phyloP scores from a whole-genome alignment of 2,329 filamentous ascomycete species.

The Talaromyces sp. region DNA sequence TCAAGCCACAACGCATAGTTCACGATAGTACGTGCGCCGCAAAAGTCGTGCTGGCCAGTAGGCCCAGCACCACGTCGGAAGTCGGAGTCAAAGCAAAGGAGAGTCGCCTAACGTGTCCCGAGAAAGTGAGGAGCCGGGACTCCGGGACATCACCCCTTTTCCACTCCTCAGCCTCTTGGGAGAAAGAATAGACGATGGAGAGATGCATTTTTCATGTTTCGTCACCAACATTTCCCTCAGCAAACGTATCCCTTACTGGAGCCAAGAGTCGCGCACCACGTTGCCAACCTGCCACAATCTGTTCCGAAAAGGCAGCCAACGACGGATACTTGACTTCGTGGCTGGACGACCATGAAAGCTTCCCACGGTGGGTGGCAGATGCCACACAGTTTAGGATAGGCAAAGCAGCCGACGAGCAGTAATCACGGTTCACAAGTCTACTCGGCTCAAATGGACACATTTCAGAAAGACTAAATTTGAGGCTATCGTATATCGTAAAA shows the following conservation, averaged over 20 bases:
- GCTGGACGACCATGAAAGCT: background rate
- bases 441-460: background rate
- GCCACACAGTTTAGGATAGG: too few species aligned
- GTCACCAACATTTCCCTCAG: background rate
- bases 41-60: background rate
- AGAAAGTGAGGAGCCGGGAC: background rate
- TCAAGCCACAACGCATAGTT: slow-evolving; percentile 6
- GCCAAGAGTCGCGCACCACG: background rate
- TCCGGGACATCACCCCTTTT: background rate
- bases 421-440: background rate
- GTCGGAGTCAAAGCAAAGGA: background rate
- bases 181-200: background rate
- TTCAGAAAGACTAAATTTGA: background rate
- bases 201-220: background rate
- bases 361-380: background rate
- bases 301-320: too few species aligned
- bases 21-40: background rate
- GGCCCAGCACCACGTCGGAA: background rate
- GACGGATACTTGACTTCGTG: background rate
- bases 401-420: background rate
- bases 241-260: background rate
- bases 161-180: background rate
- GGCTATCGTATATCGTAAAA: background rate
- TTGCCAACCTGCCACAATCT: background rate
- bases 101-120: background rate